Percentiles rank a stretch among this genome's conserved stretches.
Conservation (phyloP, 768 basidiomycete genomes). For the Amanita polypyramis region DNA sequence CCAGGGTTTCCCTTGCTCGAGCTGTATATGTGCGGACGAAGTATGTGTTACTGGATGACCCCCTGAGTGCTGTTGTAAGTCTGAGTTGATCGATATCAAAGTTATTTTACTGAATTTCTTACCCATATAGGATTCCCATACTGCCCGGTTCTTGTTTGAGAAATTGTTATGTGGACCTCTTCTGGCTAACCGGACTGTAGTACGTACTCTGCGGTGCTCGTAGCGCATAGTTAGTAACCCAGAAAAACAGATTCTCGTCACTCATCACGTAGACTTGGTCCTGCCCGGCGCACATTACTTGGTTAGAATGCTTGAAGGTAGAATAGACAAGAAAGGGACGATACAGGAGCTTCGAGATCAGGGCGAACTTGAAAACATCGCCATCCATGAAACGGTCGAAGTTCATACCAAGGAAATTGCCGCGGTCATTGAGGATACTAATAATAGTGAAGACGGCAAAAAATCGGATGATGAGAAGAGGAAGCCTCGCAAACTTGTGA, state of each 20-base stretch:
- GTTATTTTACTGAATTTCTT: not conserved
- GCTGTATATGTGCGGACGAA: slow-evolving; percentile 68
- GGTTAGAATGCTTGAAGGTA: slow-evolving; percentile 67
- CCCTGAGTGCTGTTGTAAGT: slow-evolving; percentile 71
- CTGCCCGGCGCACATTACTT: slow-evolving; percentile 61
- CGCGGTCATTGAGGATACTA: slow-evolving; percentile 18
- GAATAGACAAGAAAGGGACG: slow-evolving; percentile 63
- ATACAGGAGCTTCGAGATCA: slow-evolving; percentile 48
- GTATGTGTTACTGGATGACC: slow-evolving; percentile 72
- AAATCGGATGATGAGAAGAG: slow-evolving; percentile 28
- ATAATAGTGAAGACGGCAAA: slow-evolving; percentile 12
- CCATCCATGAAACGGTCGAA: slow-evolving; percentile 38
- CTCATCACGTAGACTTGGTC: slow-evolving; percentile 78
- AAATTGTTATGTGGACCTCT: slow-evolving; percentile 58
- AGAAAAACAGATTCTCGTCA: slow-evolving; percentile 45
- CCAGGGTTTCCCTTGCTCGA: slow-evolving; percentile 72
- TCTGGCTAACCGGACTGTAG: slow-evolving; percentile 56
- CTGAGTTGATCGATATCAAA: not conserved
- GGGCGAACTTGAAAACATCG: slow-evolving; percentile 54
- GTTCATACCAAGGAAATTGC: slow-evolving; percentile 35
- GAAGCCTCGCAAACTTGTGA: slow-evolving; percentile 63
- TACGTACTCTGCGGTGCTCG: slow-evolving; percentile 14
- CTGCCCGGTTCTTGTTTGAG: slow-evolving; percentile 52
- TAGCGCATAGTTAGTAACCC: not conserved
- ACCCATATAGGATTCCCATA: slow-evolving; percentile 51